These are phyloP conservation scores for Spatholobus suberectus DNA, from an alignment of 306 rosid genomes.

Conservation along the genomic window DNA sequence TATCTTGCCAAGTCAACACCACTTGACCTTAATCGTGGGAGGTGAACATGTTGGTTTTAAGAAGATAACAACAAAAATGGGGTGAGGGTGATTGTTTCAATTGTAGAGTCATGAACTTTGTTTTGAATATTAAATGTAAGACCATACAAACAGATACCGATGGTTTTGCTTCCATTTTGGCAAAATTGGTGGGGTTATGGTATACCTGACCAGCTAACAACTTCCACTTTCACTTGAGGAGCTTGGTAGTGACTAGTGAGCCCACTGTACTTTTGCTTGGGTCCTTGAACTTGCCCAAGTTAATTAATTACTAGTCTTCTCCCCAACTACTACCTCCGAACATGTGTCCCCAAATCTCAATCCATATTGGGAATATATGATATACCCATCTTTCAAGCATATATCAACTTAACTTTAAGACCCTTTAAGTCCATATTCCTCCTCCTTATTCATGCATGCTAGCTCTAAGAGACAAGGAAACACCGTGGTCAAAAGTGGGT, in stretches of 20 bases:
- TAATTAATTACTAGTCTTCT: conserved; percentile 28
- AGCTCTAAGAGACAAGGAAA: conserved; percentile 55
- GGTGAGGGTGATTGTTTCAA: conserved; percentile 40
- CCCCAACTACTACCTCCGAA: conserved; percentile 52
- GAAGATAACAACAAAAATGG: conserved; percentile 46
- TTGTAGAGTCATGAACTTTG: conserved; percentile 42
- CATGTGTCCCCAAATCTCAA: conserved; percentile 55
- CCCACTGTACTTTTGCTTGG: conserved; percentile 35
- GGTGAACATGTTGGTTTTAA: conserved; percentile 29
- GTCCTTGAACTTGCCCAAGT: conserved; percentile 76
- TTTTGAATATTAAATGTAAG: conserved; percentile 36
- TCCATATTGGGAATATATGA: conserved; percentile 51
- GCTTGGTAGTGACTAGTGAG: conserved; percentile 31
- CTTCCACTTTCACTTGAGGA: conserved; percentile 53
- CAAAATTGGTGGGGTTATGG: conserved; percentile 48
- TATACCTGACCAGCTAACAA: conserved; percentile 56
- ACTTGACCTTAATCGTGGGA: conserved; percentile 49
- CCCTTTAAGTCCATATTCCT: conserved; percentile 51
- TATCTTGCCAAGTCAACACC: conserved; percentile 39
- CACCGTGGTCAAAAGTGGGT: conserved; percentile 68
- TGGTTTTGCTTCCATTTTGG: conserved; percentile 48
- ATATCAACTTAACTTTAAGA: conserved; percentile 43
- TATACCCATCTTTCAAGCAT: conserved; percentile 26
- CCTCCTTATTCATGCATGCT: conserved; percentile 67
- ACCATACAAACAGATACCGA: conserved; percentile 46